Conservation (phyloP, 78 protist species). For the Emiliania huxleyi region DNA sequence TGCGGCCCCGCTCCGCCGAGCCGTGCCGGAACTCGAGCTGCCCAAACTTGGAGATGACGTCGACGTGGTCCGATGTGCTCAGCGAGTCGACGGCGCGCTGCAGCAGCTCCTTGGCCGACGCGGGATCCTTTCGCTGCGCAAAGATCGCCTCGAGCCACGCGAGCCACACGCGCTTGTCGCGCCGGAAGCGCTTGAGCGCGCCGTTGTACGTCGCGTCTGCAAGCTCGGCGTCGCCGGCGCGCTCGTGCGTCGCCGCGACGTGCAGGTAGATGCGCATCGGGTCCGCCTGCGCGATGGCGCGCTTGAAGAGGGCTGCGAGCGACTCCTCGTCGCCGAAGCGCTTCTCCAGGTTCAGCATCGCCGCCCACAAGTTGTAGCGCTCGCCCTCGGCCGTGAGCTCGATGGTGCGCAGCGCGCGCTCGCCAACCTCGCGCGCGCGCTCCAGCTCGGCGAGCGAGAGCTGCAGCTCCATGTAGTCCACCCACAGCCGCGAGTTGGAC, state of each 20-base stretch:
- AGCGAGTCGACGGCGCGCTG: constrained; percentile 32
- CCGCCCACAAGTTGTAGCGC: constrained; percentile 85
- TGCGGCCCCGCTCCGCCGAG: constrained; percentile 84
- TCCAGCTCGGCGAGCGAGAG: constrained; percentile 69
- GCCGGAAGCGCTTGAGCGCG: constrained; percentile 57
- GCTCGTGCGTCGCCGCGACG: constrained; percentile 43
- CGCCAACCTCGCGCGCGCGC: constrained; percentile 83
- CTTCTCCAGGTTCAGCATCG: constrained; percentile 87
- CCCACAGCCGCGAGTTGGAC: constrained; percentile 81
- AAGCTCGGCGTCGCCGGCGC: constrained; percentile 4
- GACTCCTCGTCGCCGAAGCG: constrained; percentile 70
- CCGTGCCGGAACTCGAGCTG: constrained; percentile 81
- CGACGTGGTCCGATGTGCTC: not conserved
- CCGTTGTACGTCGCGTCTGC: constrained; percentile 56
- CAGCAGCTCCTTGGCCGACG: not conserved
- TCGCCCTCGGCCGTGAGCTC: constrained; percentile 49
- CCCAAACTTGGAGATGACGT: constrained; percentile 71
- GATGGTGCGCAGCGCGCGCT: constrained; percentile 80
- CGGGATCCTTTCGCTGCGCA: not conserved
- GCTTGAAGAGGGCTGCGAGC: constrained; percentile 55
- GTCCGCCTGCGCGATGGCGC: constrained; percentile 66
- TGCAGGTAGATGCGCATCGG: constrained; percentile 56
- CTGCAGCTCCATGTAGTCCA: constrained; percentile 83
- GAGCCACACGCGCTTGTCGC: constrained; percentile 6
- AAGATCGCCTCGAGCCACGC: not conserved